Conservation (phyloP, 306 rosid species). For the Cicer bijugum region DNA sequence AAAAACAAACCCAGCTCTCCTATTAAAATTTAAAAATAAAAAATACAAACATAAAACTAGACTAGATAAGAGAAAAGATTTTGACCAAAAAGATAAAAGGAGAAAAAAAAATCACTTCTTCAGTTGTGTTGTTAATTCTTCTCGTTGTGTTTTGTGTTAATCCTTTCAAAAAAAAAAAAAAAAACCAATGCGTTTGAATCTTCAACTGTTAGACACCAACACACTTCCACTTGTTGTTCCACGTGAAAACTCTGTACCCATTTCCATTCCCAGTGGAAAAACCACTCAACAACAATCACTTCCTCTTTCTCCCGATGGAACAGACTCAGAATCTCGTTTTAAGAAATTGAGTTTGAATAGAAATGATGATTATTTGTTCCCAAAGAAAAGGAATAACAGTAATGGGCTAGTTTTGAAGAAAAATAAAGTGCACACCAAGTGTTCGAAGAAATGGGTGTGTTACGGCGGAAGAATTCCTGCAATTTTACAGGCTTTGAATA, state of each 20-base stretch:
- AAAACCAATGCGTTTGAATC: conserved; percentile 55
- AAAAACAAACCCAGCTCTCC: no score
- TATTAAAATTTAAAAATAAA: no score
- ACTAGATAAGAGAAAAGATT: no score
- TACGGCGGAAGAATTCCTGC: conserved; percentile 71
- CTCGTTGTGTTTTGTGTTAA: neutral
- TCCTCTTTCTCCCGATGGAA: conserved; percentile 38
- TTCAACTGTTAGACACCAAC: conserved; percentile 52
- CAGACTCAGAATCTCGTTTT: conserved; percentile 21
- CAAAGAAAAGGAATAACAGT: neutral
- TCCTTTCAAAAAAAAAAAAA: neutral
- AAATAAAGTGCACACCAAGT: conserved; percentile 57
- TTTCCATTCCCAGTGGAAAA: conserved; percentile 45
- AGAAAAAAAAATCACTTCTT: no score
- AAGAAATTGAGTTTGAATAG: conserved; percentile 43
- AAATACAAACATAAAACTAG: no score
- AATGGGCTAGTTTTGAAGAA: conserved; percentile 5
- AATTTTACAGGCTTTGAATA: conserved; percentile 59
- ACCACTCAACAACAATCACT: conserved; percentile 37
- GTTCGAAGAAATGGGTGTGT: conserved; percentile 67
- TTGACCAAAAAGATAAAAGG: no score
- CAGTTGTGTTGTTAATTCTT: neutral
- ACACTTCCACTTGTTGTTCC: conserved; percentile 25
- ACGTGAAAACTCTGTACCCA: conserved; percentile 39
- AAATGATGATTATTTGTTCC: conserved; percentile 28